Evolutionary conservation across 352 stramenopile species (phyloP).

Genomic region (Lagenidium giganteum): DNA sequence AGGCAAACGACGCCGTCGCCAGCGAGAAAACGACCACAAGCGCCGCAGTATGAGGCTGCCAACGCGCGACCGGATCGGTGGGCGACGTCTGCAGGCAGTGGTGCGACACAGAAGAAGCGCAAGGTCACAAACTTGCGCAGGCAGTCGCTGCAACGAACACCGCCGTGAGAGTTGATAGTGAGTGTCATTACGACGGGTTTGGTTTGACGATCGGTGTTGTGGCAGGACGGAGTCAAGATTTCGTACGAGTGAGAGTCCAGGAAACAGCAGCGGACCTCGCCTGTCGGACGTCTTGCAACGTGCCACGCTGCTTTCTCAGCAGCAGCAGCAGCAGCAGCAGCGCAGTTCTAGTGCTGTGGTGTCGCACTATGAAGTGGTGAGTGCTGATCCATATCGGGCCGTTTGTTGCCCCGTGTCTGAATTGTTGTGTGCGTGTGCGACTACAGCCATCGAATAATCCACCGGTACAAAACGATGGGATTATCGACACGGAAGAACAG

Average conservation of each 20-base stretch:
- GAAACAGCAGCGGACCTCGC: constrained; percentile 7
- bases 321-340: constrained; percentile 10
- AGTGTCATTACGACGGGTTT: constrained; percentile 6
- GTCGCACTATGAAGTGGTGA: not conserved
- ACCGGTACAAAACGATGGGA: constrained; percentile 26
- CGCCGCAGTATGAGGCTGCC: constrained; percentile 37
- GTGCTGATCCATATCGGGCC: not conserved
- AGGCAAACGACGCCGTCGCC: constrained; percentile 4
- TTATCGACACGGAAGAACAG: constrained; percentile 52
- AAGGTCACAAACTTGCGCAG: constrained; percentile 29
- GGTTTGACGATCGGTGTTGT: constrained; percentile 10
- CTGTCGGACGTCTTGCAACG: constrained; percentile 54
- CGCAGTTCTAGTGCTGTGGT: too few species aligned
- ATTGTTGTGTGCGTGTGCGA: not conserved
- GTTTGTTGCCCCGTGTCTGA: constrained; percentile 16
- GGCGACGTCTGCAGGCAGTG: constrained; percentile 16
- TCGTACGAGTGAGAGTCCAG: not conserved
- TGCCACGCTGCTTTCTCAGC: constrained; percentile 58
- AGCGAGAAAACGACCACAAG: constrained; percentile 9
- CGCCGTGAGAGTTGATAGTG: constrained; percentile 12
- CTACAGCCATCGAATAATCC: not conserved
- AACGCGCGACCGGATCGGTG: constrained; percentile 44
- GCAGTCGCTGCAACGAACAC: constrained; percentile 4
- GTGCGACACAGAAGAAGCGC: constrained; percentile 21
- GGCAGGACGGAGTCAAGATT: too few species aligned